A percentile compares a stretch with the other conserved stretches of the same genome.
Evolutionary conservation across 2,329 filamentous ascomycete genomes (phyloP).

Genomic region (Xylaria sp.): DNA sequence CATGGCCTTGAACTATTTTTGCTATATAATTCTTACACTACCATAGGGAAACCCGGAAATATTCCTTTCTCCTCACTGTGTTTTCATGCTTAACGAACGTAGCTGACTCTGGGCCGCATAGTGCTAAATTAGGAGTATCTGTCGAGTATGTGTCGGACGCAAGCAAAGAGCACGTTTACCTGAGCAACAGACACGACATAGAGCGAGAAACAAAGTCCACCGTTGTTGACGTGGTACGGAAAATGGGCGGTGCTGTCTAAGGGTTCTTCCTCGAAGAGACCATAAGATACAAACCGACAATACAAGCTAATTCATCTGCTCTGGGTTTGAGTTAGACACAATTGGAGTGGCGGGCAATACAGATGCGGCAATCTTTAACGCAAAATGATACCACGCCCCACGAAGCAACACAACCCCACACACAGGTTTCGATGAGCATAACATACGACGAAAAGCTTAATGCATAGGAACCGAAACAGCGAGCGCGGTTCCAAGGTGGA

Average conservation of each 20-base stretch:
- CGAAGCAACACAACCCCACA: background rate
- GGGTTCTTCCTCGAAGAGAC: background rate
- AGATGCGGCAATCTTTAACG: background rate
- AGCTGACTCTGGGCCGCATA: background rate
- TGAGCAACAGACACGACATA: slow-evolving; percentile 1
- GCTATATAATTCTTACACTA: background rate
- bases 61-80: no score
- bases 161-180: background rate
- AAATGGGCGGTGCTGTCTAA: background rate
- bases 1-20: background rate
- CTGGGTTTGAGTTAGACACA: background rate
- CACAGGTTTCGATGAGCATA: background rate
- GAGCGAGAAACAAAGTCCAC: background rate
- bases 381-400: no score
- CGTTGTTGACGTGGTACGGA: background rate
- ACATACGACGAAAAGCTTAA: background rate
- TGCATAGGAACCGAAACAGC: background rate
- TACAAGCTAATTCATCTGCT: background rate
- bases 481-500: background rate
- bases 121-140: background rate
- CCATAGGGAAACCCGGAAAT: background rate
- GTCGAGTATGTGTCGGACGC: background rate
- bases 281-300: background rate
- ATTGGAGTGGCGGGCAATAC: background rate
- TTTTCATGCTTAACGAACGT: background rate